These are phyloP conservation scores for Epichloe hybrida DNA, from an alignment of 2,329 filamentous ascomycete species.

Conservation along the genomic window DNA sequence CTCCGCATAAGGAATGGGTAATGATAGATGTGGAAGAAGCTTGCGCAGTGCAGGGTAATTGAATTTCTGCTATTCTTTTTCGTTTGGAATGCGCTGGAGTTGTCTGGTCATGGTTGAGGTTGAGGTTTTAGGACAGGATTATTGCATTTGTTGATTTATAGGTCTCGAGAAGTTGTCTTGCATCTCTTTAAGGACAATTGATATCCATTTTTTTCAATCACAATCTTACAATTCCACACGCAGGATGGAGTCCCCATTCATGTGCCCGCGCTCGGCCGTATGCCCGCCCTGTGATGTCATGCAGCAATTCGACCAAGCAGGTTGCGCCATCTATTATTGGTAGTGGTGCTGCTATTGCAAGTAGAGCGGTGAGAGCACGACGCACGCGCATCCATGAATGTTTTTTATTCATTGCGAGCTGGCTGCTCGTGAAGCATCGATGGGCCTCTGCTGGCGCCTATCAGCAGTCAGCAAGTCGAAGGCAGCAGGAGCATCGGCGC, in stretches of 20 bases:
- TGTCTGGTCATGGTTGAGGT: constrained; percentile 1
- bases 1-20: not conserved
- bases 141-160: not conserved
- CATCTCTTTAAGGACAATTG: not conserved
- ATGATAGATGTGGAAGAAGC: not conserved
- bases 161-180: not conserved
- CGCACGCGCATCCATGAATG: no score
- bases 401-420: no score
- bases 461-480: no score
- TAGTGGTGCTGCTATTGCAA: no score
- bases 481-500: no score
- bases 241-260: not conserved
- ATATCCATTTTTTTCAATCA: not conserved
- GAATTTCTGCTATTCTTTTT: not conserved
- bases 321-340: no score
- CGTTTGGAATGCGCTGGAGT: constrained; percentile 2
- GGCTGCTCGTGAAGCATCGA: no score
- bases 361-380: no score
- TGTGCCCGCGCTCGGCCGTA: not conserved
- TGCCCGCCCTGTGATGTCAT: not conserved
- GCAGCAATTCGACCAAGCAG: not conserved
- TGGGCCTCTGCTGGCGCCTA: no score
- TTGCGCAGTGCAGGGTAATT: not conserved
- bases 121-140: not conserved
- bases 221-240: not conserved